Evolutionary conservation across 139 green algal genomes (phyloP).

Genomic region (Raphidocelis subcapitata): DNA sequence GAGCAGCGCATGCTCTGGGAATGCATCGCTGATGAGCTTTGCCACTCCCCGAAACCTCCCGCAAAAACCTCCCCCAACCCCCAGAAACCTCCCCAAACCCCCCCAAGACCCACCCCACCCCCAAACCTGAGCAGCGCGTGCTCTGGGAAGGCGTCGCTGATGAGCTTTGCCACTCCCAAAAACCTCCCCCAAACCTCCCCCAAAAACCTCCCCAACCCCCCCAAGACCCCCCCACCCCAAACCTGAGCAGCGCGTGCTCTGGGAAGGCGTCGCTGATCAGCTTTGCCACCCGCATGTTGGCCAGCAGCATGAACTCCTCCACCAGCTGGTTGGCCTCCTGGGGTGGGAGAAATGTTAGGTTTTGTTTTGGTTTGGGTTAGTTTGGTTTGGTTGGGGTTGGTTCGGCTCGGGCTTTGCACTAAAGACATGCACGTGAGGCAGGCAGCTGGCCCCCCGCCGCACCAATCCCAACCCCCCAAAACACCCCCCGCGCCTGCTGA

Average conservation of each 20-base stretch:
- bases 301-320: constrained; percentile 98
- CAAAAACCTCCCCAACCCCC: too few relatives aligned
- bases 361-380: too few relatives aligned
- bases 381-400: too few relatives aligned
- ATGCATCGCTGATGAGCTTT: constrained; percentile 62
- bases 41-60: constrained; percentile 84
- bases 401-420: too few relatives aligned
- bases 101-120: too few relatives aligned
- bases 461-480: background rate
- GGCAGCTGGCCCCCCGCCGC: too few relatives aligned
- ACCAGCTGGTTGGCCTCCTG: constrained; percentile 88
- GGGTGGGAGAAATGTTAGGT: background rate
- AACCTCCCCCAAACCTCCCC: too few relatives aligned
- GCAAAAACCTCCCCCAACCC: too few relatives aligned
- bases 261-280: constrained; percentile 75
- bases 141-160: constrained; percentile 70
- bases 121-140: constrained; percentile 65
- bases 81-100: too few relatives aligned
- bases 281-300: constrained; percentile 85
- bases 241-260: constrained; percentile 68
- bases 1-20: constrained; percentile 72
- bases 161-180: constrained; percentile 74
- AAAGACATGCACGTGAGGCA: too few relatives aligned
- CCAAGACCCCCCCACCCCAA: background rate
- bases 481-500: constrained; percentile 15